phyloP scores from a whole-genome alignment of 2,329 filamentous ascomycete genomes.

The Lachnellula hyalina region DNA sequence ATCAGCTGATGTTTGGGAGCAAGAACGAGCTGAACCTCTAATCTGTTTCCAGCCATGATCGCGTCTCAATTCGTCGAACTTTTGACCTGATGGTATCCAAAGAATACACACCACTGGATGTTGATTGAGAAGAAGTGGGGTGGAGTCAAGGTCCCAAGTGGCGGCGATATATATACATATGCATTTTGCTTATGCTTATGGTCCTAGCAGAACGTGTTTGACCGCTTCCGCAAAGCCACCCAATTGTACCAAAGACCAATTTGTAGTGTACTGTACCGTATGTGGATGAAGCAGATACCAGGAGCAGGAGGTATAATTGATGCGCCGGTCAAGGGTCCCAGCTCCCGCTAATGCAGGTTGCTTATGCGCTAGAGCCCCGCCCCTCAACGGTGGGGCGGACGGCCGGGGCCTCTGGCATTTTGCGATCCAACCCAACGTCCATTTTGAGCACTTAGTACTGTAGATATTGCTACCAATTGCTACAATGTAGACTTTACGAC shows the following conservation, averaged over 20 bases:
- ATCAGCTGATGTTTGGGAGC: background rate
- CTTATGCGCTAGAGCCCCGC: slow-evolving; percentile 5
- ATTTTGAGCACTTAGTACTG: no score
- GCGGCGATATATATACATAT: background rate
- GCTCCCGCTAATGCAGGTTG: background rate
- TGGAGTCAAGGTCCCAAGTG: background rate
- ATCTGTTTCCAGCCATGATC: background rate
- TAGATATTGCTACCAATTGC: no score
- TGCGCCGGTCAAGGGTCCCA: background rate
- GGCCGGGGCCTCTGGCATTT: background rate
- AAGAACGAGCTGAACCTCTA: background rate
- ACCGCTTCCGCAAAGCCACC: background rate
- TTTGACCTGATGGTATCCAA: no score
- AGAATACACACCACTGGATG: background rate
- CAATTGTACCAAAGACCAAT: background rate
- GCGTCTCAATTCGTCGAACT: background rate
- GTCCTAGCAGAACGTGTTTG: background rate
- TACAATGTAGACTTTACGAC: no score
- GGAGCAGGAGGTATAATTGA: no score
- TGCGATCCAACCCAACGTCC: background rate
- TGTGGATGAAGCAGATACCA: background rate
- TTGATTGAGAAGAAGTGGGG: background rate
- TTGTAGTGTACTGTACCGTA: background rate
- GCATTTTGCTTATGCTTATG: slow-evolving; percentile 5
- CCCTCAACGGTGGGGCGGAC: background rate